Percentiles rank a stretch among this genome's conserved stretches.
Evolutionary conservation across 1,284 basidiomycete genomes (phyloP).

Genomic region (Ganoderma lingzhi): DNA sequence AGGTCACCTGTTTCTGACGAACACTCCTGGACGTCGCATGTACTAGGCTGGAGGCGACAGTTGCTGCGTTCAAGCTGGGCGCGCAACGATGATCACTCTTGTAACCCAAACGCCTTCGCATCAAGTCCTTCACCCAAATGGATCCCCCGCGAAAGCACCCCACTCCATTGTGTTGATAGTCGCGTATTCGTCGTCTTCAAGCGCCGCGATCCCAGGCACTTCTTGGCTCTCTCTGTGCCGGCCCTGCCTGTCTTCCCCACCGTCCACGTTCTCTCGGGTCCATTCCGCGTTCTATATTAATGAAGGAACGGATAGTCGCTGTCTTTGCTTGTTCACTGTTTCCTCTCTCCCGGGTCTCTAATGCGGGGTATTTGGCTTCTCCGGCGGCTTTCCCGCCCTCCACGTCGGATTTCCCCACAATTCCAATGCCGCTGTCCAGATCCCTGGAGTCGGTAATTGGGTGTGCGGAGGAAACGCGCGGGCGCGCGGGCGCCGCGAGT

Average conservation of each 20-base stretch:
- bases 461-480: neutral
- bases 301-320: slow-evolving; percentile 31
- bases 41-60: slow-evolving; percentile 27
- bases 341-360: slow-evolving; percentile 26
- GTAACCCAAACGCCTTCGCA: neutral
- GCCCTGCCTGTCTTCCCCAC: slow-evolving; percentile 13
- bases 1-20: slow-evolving; percentile 24
- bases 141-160: neutral
- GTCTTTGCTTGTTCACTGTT: slow-evolving; percentile 32
- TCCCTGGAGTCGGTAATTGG: slow-evolving; percentile 18
- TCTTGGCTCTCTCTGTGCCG: slow-evolving; percentile 16
- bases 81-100: slow-evolving; percentile 14
- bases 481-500: slow-evolving; percentile 26
- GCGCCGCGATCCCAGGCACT: slow-evolving; percentile 21
- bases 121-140: neutral
- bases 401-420: neutral
- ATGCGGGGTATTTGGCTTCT: slow-evolving; percentile 10
- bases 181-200: slow-evolving; percentile 1
- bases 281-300: slow-evolving; percentile 29
- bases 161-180: neutral
- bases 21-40: neutral
- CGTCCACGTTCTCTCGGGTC: slow-evolving; percentile 13
- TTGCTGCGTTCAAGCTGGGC: slow-evolving; percentile 23
- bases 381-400: neutral
- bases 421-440: slow-evolving; percentile 7